Base-by-base conservation (phyloP, 306 rosid species). In the Citrullus mucosospermus region DNA sequence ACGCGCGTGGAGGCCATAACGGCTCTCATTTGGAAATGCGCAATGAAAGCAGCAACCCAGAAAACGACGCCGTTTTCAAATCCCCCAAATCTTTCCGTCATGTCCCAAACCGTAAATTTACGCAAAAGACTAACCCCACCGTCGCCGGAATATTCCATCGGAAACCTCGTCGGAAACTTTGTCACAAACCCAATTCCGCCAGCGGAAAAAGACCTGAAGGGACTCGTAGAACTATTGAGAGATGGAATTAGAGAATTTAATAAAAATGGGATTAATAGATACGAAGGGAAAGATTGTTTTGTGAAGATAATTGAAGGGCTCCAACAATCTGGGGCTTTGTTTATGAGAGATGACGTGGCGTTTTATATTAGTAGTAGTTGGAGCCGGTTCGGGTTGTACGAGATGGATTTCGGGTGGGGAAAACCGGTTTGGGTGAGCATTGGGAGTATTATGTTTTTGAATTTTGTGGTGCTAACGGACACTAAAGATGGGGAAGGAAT, bases 1-100 rank as follows among this genome's bases (percentile, higher is more conserved):
- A 76, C 87, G 5, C 68, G 85, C 25, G 39, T 82, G 14, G 89
- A 86, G 80, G 85, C 80, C 7, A 83, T 88, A 44, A 78, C 88
- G 1, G 84, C 80, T 0, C 61, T 91, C 32, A 41, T 91, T 17
- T 91, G 91, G 93, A 86, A 85, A 80, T 86, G 80, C 25, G 78
- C 84, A 3, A 81, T 82, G 77, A 78, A 17, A 22, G 85, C 82
- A 1, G 75, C 85, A 17, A 82, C 61, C 36, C 82, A 56, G 28
- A 9, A 58, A 22, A 74, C 73, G 56, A 73, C 11, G 11, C 8
- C 50, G 20, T 67, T 11, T 48, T 11, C 76, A 32, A 80, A 82
- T 25, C 13, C 12, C 3, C n/a, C 28, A 22, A 71, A 73, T 18
- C 74, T 78, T 38, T 85, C 88, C 5, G 43, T 82, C 60, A 51